These are phyloP conservation scores for Zasmidium citrigriseum DNA, from an alignment of 2,329 filamentous ascomycete species.

Conservation along the genomic window DNA sequence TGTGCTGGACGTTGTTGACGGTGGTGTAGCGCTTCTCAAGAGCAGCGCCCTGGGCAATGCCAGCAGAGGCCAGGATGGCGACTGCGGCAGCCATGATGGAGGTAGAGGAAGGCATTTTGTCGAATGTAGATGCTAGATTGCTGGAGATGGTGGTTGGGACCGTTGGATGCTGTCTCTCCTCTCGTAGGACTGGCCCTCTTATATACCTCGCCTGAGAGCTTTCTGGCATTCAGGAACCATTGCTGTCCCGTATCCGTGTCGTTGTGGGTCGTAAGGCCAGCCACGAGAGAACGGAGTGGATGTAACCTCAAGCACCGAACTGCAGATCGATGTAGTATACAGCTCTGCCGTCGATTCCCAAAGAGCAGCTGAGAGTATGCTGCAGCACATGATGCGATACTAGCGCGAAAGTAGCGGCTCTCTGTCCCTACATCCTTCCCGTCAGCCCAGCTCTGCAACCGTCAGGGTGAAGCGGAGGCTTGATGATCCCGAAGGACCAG, in stretches of 20 bases:
- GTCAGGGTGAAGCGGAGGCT: neutral
- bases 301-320: neutral
- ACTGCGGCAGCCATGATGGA: neutral
- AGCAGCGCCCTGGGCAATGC: conserved; percentile 7
- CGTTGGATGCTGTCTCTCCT: too few species aligned
- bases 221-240: neutral
- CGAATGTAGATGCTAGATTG: neutral
- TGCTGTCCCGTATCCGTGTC: neutral
- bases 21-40: conserved; percentile 15
- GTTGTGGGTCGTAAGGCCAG: neutral
- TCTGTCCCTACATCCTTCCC: neutral
- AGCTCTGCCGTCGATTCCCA: neutral
- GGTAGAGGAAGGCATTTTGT: neutral
- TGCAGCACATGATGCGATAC: neutral
- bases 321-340: neutral
- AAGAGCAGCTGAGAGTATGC: neutral
- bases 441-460: neutral
- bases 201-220: neutral
- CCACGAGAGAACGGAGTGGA: neutral
- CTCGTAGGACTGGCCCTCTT: too few species aligned
- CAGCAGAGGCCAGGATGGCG: conserved; percentile 5
- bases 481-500: neutral
- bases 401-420: neutral
- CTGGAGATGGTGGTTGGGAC: neutral
- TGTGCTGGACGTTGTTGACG: conserved; percentile 19